phyloP scores from a whole-genome alignment of 345 rosid genomes.

The Alliaria petiolata region DNA sequence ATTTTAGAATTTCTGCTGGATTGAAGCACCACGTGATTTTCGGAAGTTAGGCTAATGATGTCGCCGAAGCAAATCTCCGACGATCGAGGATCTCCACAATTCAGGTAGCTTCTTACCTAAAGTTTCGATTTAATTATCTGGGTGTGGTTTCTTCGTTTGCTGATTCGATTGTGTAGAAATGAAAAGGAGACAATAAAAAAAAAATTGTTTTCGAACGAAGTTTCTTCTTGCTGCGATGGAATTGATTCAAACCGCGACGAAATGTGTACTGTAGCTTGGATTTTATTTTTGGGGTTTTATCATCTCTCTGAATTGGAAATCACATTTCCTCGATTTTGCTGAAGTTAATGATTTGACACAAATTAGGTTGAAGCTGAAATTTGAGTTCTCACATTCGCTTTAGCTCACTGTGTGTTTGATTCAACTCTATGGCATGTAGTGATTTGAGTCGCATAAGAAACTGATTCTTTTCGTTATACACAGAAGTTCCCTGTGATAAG shows the following conservation, averaged over 20 bases:
- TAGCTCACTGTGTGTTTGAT: background rate
- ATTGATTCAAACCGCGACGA: background rate
- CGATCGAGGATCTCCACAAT: slow-evolving; percentile 74
- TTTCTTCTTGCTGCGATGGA: background rate
- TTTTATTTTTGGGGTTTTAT: background rate
- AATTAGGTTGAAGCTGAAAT: background rate
- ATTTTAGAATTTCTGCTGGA: background rate
- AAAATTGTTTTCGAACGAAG: background rate
- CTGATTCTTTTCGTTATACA: background rate
- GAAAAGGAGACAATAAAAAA: too few species aligned
- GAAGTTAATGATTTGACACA: background rate
- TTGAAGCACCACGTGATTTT: background rate
- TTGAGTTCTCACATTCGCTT: background rate
- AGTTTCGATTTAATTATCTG: background rate
- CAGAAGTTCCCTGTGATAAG: background rate
- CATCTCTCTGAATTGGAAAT: background rate
- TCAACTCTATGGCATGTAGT: background rate
- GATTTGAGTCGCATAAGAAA: too few species aligned
- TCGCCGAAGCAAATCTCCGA: slow-evolving; percentile 71
- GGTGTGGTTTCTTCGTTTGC: background rate
- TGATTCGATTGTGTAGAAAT: slow-evolving; percentile 2
- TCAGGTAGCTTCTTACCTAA: slow-evolving; percentile 40
- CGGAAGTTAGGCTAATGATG: slow-evolving; percentile 45
- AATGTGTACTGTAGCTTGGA: background rate
- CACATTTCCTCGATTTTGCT: background rate